Conservation (phyloP, 305 asterid genomes). For the Monarda citriodora region DNA sequence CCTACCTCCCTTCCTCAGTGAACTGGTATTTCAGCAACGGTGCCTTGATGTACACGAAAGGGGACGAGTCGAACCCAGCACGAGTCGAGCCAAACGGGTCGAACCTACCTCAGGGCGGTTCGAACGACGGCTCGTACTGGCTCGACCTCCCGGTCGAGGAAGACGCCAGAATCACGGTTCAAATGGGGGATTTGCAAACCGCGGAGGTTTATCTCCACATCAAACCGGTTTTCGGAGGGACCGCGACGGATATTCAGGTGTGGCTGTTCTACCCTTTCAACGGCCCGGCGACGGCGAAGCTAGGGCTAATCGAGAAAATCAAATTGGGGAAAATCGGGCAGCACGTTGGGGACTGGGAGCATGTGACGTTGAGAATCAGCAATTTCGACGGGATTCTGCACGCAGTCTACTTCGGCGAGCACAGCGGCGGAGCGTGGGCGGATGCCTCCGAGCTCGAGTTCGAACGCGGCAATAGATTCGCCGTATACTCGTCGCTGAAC, state of each 20-base stretch:
- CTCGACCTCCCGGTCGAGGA: slow-evolving; percentile 67
- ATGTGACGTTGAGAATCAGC: slow-evolving; percentile 80
- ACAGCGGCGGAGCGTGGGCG: slow-evolving; percentile 70
- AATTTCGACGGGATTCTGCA: slow-evolving; percentile 69
- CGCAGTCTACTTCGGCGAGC: slow-evolving; percentile 59
- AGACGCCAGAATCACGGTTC: slow-evolving; percentile 26
- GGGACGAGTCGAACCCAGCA: slow-evolving; percentile 53
- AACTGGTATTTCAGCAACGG: slow-evolving; percentile 83
- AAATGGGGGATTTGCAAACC: slow-evolving; percentile 53
- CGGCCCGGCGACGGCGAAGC: slow-evolving; percentile 66
- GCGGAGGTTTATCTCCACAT: slow-evolving; percentile 71
- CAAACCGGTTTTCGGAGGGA: slow-evolving; percentile 72
- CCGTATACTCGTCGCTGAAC: slow-evolving; percentile 44
- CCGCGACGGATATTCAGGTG: slow-evolving; percentile 69
- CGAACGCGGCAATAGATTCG: slow-evolving; percentile 38
- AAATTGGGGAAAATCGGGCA: slow-evolving; percentile 77
- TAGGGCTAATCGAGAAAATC: slow-evolving; percentile 44
- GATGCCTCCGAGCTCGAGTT: slow-evolving; percentile 56
- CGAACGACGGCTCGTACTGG: slow-evolving; percentile 73
- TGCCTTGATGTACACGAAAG: slow-evolving; percentile 49
- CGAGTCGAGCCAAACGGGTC: slow-evolving; percentile 46
- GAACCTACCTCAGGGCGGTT: slow-evolving; percentile 82
- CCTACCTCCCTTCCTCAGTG: slow-evolving; percentile 66
- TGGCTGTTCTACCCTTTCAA: slow-evolving; percentile 92
- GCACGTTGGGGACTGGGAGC: slow-evolving; percentile 99